phyloP scores from a whole-genome alignment of 176 grass and related monocot genomes.

The Phyllostachys edulis region DNA sequence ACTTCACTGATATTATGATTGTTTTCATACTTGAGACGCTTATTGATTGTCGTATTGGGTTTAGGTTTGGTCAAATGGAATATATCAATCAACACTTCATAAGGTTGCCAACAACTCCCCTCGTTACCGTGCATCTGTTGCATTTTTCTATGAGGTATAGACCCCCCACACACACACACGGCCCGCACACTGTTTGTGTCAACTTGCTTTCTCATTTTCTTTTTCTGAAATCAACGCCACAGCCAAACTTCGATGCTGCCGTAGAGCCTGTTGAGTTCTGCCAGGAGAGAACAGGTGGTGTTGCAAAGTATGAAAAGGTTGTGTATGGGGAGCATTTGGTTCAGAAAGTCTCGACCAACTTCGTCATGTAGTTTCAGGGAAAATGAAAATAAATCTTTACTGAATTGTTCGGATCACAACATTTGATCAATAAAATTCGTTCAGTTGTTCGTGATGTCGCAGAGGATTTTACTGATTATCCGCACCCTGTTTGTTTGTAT shows the following conservation, averaged over 20 bases:
- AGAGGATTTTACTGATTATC: not conserved
- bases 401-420: not conserved
- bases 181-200: not conserved
- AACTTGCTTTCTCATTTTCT: not conserved
- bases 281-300: slow-evolving; percentile 56
- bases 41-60: not conserved
- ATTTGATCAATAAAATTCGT: slow-evolving; percentile 15
- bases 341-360: slow-evolving; percentile 71
- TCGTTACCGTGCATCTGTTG: slow-evolving; percentile 79
- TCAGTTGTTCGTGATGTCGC: not conserved
- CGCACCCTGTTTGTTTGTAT: not conserved
- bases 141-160: slow-evolving; percentile 80
- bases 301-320: slow-evolving; percentile 53
- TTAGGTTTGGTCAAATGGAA: slow-evolving; percentile 90
- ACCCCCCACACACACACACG: not conserved
- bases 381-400: not conserved
- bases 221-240: not conserved
- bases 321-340: slow-evolving; percentile 82
- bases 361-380: slow-evolving; percentile 36
- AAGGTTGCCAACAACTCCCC: slow-evolving; percentile 71
- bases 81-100: slow-evolving; percentile 89
- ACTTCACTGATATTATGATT: not conserved
- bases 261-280: slow-evolving; percentile 68
- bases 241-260: slow-evolving; percentile 79
- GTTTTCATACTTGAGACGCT: not conserved